Evolutionary conservation across 371 early-diverging fungal genomes (phyloP).

Genomic region (Mucor saturninus): DNA sequence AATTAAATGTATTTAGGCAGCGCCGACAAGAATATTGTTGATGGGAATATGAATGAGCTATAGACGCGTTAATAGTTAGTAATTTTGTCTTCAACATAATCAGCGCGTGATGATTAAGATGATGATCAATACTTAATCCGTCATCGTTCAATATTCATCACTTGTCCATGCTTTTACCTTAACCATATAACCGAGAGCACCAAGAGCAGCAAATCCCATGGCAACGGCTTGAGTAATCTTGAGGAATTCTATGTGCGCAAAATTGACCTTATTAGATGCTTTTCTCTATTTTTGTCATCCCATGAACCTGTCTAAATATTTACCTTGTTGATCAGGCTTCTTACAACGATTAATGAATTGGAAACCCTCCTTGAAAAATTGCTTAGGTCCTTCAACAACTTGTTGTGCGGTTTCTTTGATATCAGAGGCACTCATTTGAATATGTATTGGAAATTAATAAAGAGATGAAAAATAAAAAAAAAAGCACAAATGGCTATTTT

Average conservation of each 20-base stretch:
- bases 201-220: slow-evolving; percentile 97
- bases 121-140: background rate
- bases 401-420: slow-evolving; percentile 58
- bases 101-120: slow-evolving; percentile 4
- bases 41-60: slow-evolving; percentile 97
- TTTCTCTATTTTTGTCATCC: background rate
- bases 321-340: slow-evolving; percentile 96
- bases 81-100: background rate
- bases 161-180: slow-evolving; percentile 58
- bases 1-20: slow-evolving; percentile 47
- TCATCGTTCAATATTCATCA: background rate
- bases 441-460: background rate
- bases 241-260: slow-evolving; percentile 76
- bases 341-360: slow-evolving; percentile 94
- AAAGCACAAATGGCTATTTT: slow-evolving; percentile 10
- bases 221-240: slow-evolving; percentile 93
- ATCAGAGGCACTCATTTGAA: slow-evolving; percentile 44
- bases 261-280: background rate
- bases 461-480: slow-evolving; percentile 24
- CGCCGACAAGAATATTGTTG: slow-evolving; percentile 97
- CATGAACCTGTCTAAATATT: background rate
- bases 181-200: slow-evolving; percentile 97
- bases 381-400: slow-evolving; percentile 84
- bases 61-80: slow-evolving; percentile 13
- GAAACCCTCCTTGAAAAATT: slow-evolving; percentile 89